phyloP scores from a whole-genome alignment of 495 filamentous ascomycete species.

The Trichocladium antarcticum region DNA sequence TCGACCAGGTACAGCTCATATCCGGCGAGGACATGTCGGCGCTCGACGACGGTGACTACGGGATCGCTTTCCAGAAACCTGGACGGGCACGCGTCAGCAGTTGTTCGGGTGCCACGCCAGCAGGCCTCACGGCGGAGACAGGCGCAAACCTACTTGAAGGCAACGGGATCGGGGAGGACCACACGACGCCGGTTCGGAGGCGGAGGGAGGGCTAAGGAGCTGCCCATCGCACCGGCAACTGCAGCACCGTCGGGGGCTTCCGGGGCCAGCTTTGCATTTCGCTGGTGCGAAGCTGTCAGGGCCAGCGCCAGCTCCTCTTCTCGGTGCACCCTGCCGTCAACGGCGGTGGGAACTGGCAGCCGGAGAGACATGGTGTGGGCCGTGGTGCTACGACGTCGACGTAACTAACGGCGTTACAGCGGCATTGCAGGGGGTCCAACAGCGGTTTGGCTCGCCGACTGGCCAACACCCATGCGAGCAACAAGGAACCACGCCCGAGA shows the following conservation, averaged over 20 bases:
- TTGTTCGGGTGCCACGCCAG: too few relatives aligned
- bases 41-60: slow-evolving; percentile 61
- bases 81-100: neutral
- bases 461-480: slow-evolving; percentile 1
- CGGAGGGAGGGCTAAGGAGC: slow-evolving; percentile 8
- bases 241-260: slow-evolving; percentile 12
- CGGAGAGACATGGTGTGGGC: slow-evolving; percentile 21
- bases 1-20: slow-evolving; percentile 94
- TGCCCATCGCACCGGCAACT: slow-evolving; percentile 9
- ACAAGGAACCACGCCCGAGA: slow-evolving; percentile 1
- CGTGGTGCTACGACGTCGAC: neutral
- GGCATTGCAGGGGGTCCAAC: slow-evolving; percentile 1
- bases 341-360: slow-evolving; percentile 16
- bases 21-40: slow-evolving; percentile 56
- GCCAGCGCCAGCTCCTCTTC: slow-evolving; percentile 26
- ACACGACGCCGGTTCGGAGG: slow-evolving; percentile 36
- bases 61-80: slow-evolving; percentile 86
- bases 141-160: slow-evolving; percentile 40
- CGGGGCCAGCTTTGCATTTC: slow-evolving; percentile 7
- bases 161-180: slow-evolving; percentile 63
- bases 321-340: slow-evolving; percentile 24
- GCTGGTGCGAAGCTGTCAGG: slow-evolving; percentile 16
- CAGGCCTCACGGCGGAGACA: too few relatives aligned
- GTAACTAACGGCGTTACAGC: slow-evolving; percentile 3
- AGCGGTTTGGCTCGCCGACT: neutral